Conservation (phyloP, 768 basidiomycete genomes). For the Piloderma croceum region DNA sequence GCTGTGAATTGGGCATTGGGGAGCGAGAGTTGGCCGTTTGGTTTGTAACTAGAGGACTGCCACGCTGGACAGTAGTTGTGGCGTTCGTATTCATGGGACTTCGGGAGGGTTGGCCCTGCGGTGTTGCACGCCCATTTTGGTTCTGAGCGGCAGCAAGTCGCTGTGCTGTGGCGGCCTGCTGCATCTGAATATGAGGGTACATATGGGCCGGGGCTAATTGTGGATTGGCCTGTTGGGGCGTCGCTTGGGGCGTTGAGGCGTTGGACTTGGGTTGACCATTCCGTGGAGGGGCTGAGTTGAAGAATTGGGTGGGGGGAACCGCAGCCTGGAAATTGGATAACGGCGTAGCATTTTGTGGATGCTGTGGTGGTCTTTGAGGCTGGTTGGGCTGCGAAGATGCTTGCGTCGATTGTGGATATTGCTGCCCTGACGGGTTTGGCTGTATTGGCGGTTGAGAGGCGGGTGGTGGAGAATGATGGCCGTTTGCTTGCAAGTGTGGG, state of each 20-base stretch:
- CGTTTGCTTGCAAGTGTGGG: conserved; percentile 7
- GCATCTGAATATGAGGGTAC: conserved; percentile 12
- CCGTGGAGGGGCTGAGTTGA: conserved; percentile 11
- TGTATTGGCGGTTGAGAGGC: conserved; percentile 14
- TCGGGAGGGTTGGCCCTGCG: conserved; percentile 16
- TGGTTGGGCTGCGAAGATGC: conserved; percentile 19
- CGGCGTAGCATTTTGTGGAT: conserved; percentile 2
- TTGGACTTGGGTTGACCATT: conserved; percentile 11
- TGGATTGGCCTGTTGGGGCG: conserved; percentile 7
- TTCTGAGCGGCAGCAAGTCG: conserved; percentile 5
- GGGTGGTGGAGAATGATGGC: conserved; percentile 4
- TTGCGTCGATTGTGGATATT: conserved; percentile 11
- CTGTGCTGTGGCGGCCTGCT: conserved; percentile 7
- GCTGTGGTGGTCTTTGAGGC: conserved; percentile 10
- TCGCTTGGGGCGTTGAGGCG: conserved; percentile 5
- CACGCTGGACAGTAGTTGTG: conserved; percentile 24
- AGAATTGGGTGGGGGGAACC: conserved; percentile 17
- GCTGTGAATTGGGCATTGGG: conserved; percentile 23
- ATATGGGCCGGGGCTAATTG: conserved; percentile 20
- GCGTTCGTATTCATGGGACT: conserved; percentile 12
- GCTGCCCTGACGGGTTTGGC: conserved; percentile 12
- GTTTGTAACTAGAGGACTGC: conserved; percentile 32
- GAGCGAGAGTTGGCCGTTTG: conserved; percentile 27
- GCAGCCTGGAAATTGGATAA: conserved; percentile 14
- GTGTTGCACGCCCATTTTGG: conserved; percentile 25